phyloP scores from a whole-genome alignment of 768 basidiomycete species.

The Neoboletus subvelutipes region DNA sequence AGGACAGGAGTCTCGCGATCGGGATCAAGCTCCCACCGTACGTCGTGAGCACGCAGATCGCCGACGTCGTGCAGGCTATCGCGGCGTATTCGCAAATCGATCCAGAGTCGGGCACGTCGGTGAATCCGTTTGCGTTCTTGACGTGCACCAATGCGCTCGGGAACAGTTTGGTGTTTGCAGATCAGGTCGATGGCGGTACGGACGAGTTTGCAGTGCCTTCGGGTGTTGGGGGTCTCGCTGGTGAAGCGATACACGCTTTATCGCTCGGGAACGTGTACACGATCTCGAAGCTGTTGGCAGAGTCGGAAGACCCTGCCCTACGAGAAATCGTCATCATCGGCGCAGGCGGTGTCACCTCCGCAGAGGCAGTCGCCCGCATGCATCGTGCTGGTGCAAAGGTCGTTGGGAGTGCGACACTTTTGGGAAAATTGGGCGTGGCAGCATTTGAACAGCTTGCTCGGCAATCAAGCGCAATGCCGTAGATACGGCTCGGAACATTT shows the following conservation, averaged over 20 bases:
- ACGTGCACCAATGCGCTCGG: constrained; percentile 84
- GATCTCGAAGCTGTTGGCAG: constrained; percentile 52
- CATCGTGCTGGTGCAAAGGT: constrained; percentile 68
- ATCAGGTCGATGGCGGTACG: constrained; percentile 40
- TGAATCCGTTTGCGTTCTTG: constrained; percentile 66
- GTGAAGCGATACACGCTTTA: constrained; percentile 71
- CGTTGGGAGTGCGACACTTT: constrained; percentile 61
- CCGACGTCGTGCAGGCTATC: constrained; percentile 48
- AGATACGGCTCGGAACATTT: constrained; percentile 1
- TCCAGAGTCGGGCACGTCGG: constrained; percentile 9
- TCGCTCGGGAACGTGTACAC: constrained; percentile 76
- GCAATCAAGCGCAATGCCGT: background rate
- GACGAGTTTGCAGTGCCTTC: constrained; percentile 60
- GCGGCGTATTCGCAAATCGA: constrained; percentile 35
- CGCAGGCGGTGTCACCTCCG: constrained; percentile 75
- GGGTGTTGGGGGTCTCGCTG: constrained; percentile 70
- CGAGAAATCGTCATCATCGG: constrained; percentile 63
- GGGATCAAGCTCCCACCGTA: constrained; percentile 84
- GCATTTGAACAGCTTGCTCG: constrained; percentile 48
- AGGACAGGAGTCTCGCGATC: constrained; percentile 57
- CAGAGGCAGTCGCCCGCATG: constrained; percentile 66
- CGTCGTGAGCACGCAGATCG: constrained; percentile 60
- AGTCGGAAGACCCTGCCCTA: constrained; percentile 41
- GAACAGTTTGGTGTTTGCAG: constrained; percentile 59
- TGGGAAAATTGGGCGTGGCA: constrained; percentile 53